A percentile compares a stretch with the other conserved stretches of the same genome.
Conservation (phyloP, 2,329 filamentous ascomycete species). For the Neopestalotiopsis sp. region DNA sequence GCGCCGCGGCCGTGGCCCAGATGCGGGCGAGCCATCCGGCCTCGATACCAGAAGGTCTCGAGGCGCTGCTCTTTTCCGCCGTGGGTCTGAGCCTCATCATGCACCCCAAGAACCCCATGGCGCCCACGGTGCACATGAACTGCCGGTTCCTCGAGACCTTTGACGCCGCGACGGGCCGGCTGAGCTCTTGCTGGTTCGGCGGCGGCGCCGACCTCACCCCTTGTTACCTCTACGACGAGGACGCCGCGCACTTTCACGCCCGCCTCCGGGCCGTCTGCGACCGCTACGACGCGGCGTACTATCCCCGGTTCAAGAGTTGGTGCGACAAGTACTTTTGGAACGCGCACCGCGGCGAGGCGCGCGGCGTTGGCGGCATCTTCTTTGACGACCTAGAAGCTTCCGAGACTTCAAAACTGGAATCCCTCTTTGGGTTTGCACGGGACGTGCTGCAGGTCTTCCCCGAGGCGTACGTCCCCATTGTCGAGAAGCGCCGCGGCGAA, state of each 20-base stretch:
- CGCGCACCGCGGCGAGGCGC: constrained; percentile 85
- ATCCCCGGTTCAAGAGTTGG: constrained; percentile 95
- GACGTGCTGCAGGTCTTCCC: constrained; percentile 86
- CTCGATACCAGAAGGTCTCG: constrained; percentile 72
- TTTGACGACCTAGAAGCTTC: constrained; percentile 94
- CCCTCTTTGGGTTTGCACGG: constrained; percentile 88
- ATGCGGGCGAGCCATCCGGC: constrained; percentile 92
- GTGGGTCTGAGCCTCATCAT: constrained; percentile 91
- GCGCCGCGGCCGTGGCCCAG: constrained; percentile 78
- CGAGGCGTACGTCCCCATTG: constrained; percentile 88
- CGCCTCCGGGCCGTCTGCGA: constrained; percentile 93
- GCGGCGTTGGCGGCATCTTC: constrained; percentile 95
- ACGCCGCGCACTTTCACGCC: constrained; percentile 94
- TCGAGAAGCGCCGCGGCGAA: constrained; percentile 90
- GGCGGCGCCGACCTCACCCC: constrained; percentile 94
- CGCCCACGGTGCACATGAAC: constrained; percentile 96
- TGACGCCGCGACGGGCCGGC: constrained; percentile 77
- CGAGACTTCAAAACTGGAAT: constrained; percentile 77
- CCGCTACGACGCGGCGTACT: constrained; percentile 89
- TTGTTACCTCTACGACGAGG: constrained; percentile 93
- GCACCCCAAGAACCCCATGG: constrained; percentile 94
- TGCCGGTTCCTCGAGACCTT: constrained; percentile 98
- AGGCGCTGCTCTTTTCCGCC: constrained; percentile 86
- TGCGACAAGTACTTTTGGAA: constrained; percentile 97
- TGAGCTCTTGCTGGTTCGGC: constrained; percentile 93